Percentiles rank a stretch among this genome's conserved stretches.
Conservation (phyloP, 768 basidiomycete species). For the Trametes maxima region DNA sequence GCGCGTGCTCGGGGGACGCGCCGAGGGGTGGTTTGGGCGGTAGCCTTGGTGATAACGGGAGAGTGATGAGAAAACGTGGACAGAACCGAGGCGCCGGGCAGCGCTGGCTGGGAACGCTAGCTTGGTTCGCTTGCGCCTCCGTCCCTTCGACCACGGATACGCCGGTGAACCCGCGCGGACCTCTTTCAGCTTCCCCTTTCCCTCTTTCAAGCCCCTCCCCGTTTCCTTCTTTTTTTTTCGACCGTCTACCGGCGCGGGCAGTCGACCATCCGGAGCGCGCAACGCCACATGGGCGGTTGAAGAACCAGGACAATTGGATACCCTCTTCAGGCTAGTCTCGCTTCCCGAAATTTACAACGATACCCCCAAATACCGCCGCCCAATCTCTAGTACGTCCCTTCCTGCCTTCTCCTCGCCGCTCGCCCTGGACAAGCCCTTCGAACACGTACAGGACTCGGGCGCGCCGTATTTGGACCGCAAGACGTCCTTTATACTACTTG, state of each 20-base stretch:
- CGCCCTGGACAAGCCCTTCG: conserved; percentile 3
- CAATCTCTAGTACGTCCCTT: conserved; percentile 15
- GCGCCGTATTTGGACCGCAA: conserved; percentile 3
- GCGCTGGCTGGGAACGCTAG: conserved; percentile 17
- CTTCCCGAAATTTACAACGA: conserved; percentile 24
- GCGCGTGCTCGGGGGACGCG: neutral
- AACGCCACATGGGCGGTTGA: conserved; percentile 20
- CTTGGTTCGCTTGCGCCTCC: neutral
- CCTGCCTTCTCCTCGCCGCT: conserved; percentile 10
- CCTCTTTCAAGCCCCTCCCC: neutral
- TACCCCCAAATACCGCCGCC: conserved; percentile 20
- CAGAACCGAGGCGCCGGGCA: neutral
- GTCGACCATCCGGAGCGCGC: conserved; percentile 18
- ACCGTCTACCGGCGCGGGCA: neutral
- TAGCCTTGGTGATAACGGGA: conserved; percentile 19
- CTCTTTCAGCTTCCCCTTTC: neutral
- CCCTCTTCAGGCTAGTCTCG: conserved; percentile 17
- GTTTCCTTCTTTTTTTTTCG: neutral
- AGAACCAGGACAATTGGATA: conserved; percentile 19
- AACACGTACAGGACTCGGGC: conserved; percentile 9
- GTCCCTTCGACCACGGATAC: conserved; percentile 11
- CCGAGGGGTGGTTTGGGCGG: neutral
- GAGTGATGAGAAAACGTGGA: conserved; percentile 17
- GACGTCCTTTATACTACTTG: conserved; percentile 16
- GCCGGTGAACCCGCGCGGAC: conserved; percentile 8